Evolutionary conservation across 2,329 filamentous ascomycete genomes (phyloP), one percentile per base, ranked within the genome.

Genomic region (Zarea fungicola): DNA sequence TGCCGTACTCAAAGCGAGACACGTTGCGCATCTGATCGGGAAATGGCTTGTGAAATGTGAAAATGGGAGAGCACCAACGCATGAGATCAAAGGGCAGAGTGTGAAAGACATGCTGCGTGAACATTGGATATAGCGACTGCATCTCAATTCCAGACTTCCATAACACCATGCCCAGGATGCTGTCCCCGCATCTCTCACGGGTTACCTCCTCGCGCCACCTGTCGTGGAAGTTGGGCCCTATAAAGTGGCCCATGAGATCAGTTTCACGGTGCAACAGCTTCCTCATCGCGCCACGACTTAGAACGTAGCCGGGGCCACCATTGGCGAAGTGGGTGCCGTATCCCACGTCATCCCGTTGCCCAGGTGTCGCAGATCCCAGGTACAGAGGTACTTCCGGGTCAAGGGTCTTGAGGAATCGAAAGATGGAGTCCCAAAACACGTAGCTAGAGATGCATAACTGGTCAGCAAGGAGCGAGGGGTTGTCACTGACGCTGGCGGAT

Each of bases 401-500:
- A 6, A 49, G 13, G 14, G 48, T 49, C 14, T 51, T 42, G 29
- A 55, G 51, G 22, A 47, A 44, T 32, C 53, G 51, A 18, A 53
- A 55, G 22, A 55, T 37, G 35, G 49, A 51, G 40, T 55, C 53
- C 53, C 53, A 55, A 22, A 53, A 41, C n/a, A 55, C 45, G 23
- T 55, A 55, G 9, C 53, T 54, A 16, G 19, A 10, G 6, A 23
- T 14, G 23, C 19, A 22, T 16, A 19, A 25, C 25, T 16, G 13
- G 28, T 51, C 31, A 45, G 36, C 23, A 5, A 19, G 4, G 10
- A 18, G 41, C 22, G 34, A 7, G 21, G 6, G n/a, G 31, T 16
- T 14, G 11, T 31, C 6, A 31, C 23, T 5, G 31, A 10, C 18
- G 25, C 19, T 14, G 4, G 10, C 10, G 26, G 1, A 14, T 7